Evolutionary conservation across 306 rosid species (phyloP), one percentile per base, ranked within the genome.

Genomic region (Hippophae gyantsensis): DNA sequence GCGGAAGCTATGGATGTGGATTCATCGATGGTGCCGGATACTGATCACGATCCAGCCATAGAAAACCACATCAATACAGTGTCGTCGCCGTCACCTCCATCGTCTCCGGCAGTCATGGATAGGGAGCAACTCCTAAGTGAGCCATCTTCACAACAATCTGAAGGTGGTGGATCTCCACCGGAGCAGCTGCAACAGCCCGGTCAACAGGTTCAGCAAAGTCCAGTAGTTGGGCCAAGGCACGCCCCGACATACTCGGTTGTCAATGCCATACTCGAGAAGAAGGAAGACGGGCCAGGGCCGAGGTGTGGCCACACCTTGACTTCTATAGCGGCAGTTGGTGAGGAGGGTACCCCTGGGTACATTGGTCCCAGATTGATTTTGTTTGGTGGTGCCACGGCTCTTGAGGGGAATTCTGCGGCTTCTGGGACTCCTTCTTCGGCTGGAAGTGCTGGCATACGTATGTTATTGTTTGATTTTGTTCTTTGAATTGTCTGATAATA

Each of bases 351-450:
- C 59, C 84, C 97, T 9, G 99, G 95, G 9, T 93, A 80, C 71
- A 82, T 89, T 71, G 97, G 99, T 8, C 97, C 99, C 48, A 76
- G 99, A 65, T 13, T 88, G 63, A 84, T 93, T 73, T 75, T 93
- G 75, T 93, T 93, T 49, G 99, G 99, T 12, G 99, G 99, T 49
- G 99, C 99, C 72, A 93, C 99, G 25, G 99, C 95, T 2, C 97
- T 93, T 26, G 99, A 93, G 76, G 99, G 97, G 41, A 93, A 89
- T 76, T 86, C 99, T 0, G 99, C 90, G 0, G 99, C 87, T 38
- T 73, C 99, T 0, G 99, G 99, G 61, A 89, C 97, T 81, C 99
- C 99, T 44, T 70, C 99, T 2, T 88, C 99, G 2, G 97, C 97
- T 49, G 99, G 99, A 74, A 93, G 84, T 69, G 99, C 99, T 10